Evolutionary conservation across 2,329 filamentous ascomycete genomes (phyloP).

Genomic region (Colletotrichum orbiculare): DNA sequence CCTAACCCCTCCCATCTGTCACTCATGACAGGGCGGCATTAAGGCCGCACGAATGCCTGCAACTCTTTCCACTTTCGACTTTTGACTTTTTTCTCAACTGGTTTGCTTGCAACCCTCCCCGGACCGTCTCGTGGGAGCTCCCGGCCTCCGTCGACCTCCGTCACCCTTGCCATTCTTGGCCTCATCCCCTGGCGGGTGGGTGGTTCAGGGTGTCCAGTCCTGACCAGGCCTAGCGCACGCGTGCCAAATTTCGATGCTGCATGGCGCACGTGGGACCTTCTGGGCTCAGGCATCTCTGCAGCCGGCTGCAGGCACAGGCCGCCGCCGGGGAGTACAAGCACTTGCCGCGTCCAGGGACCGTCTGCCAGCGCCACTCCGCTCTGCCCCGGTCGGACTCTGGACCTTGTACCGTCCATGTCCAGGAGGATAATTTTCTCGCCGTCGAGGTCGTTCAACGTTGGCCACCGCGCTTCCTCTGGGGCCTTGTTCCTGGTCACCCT

Average conservation of each 20-base stretch:
- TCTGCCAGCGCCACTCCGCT: conserved; percentile 24
- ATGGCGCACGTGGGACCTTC: conserved; percentile 33
- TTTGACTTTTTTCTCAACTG: conserved; percentile 23
- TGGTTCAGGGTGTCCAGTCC: conserved; percentile 18
- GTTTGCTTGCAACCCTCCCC: conserved; percentile 33
- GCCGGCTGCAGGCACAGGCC: conserved; percentile 26
- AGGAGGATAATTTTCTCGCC: too few species aligned
- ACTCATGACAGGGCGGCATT: conserved; percentile 15
- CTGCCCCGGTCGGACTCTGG: conserved; percentile 9
- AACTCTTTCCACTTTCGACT: conserved; percentile 33
- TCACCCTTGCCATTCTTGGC: conserved; percentile 27
- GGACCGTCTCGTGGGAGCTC: conserved; percentile 25
- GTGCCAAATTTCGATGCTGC: conserved; percentile 35
- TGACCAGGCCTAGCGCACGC: conserved; percentile 24
- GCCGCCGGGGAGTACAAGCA: conserved; percentile 17
- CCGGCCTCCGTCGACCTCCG: conserved; percentile 10
- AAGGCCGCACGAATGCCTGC: conserved; percentile 9
- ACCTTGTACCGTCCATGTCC: conserved; percentile 5
- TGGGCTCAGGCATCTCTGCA: conserved; percentile 34
- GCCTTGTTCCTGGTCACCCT: too few species aligned
- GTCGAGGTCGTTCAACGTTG: too few species aligned
- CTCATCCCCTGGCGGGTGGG: conserved; percentile 20
- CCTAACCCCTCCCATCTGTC: conserved; percentile 13
- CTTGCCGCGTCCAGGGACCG: conserved; percentile 19
- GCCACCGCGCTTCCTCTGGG: too few species aligned